Base-by-base conservation (phyloP, 768 basidiomycete genomes). In the Lactarius hengduanensis region DNA sequence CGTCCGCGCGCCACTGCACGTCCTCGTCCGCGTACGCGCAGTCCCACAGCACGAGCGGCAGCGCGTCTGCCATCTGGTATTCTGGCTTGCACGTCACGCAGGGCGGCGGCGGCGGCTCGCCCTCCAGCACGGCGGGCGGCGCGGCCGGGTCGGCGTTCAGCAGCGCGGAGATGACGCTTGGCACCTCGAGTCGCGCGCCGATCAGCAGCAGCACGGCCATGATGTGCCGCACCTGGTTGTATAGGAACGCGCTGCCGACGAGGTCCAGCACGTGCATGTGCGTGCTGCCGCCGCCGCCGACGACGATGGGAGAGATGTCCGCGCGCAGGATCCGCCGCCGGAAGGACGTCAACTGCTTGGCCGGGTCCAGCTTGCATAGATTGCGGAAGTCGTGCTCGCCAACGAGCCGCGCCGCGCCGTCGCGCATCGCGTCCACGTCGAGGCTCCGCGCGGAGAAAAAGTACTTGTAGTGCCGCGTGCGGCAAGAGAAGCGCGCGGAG, bases 301-400 rank as follows among this genome's bases (percentile, higher is more conserved):
- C 13, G 56, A 4, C 18, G 63, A 87, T 77, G 2, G 78, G 81
- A 13, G 79, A 78, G 56, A 96, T 85, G 34, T 84, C 82, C 0
- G 92, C 94, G 20, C 79, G 80, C 45, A 86, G 70, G 61, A 98
- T 87, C 26, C 80, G 80, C 38, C 96, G 82, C 28, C 75, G 79
- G 77, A 95, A 96, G 65, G 84, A 83, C 28, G 88, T 87, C 68
- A 98, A 89, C 77, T 98, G 96, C 76, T 98, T 98, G 40, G 86
- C 82, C 0, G 93, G 84, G 74, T 98, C 96, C 26, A 98, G 78
- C 75, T 96, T 98, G 81, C 93, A 97, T 40, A 98, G 81, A 73
- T 98, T 98, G 18, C 96, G 86, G 73, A 97, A 98, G 78, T 98
- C 96, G 79, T 98, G 95, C 68, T 90, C 86, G 41, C 96, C 96